phyloP scores from a whole-genome alignment of 495 filamentous ascomycete species.

The Saxophila tyrrhenica region DNA sequence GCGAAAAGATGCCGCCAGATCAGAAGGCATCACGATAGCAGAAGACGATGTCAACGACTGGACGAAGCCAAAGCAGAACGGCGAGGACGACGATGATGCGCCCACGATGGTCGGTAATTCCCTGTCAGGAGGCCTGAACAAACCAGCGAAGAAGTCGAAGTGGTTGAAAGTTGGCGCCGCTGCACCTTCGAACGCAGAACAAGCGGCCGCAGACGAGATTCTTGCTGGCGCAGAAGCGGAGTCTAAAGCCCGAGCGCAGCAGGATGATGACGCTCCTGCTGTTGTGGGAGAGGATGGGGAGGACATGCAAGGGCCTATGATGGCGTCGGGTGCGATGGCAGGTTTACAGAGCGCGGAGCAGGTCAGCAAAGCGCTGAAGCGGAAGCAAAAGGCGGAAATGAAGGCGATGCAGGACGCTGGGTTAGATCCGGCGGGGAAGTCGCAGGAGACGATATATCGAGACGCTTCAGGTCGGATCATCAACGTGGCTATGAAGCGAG shows the following conservation, averaged over 20 bases:
- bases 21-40: conserved; percentile 66
- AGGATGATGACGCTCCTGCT: conserved; percentile 35
- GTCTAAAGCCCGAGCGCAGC: conserved; percentile 33
- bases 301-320: conserved; percentile 35
- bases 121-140: conserved; percentile 49
- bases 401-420: conserved; percentile 38
- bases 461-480: conserved; percentile 88
- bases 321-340: conserved; percentile 76
- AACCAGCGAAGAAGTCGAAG: conserved; percentile 59
- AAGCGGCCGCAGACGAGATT: conserved; percentile 71
- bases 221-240: conserved; percentile 63
- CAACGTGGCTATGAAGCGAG: conserved; percentile 79
- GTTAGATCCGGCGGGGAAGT: conserved; percentile 31
- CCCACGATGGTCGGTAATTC: conserved; percentile 27
- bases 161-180: conserved; percentile 63
- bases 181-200: conserved; percentile 38
- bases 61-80: conserved; percentile 30
- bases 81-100: conserved; percentile 38
- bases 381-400: conserved; percentile 36
- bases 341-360: conserved; percentile 75
- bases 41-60: conserved; percentile 81
- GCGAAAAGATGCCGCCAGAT: conserved; percentile 36
- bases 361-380: conserved; percentile 61
- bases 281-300: conserved; percentile 27
- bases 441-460: conserved; percentile 77